These are phyloP conservation scores for Solanum stenotomum DNA, from an alignment of 257 asterid genomes.

Conservation along the genomic window DNA sequence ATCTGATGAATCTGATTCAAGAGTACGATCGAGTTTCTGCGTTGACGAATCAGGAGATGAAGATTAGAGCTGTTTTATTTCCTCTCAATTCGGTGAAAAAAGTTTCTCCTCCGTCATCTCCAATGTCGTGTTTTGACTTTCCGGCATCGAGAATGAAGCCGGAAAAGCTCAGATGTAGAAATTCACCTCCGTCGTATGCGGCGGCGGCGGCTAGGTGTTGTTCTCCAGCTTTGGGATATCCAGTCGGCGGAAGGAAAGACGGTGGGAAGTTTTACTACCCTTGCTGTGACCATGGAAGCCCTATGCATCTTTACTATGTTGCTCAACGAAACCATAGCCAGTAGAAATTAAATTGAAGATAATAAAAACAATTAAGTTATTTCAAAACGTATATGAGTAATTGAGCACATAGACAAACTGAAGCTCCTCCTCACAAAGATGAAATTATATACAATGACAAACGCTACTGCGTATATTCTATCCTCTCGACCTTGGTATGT, in stretches of 20 bases:
- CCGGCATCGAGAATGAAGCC: conserved; percentile 13
- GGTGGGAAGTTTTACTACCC: neutral
- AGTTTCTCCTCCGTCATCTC: conserved; percentile 56
- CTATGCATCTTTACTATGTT: conserved; percentile 14
- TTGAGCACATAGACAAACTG: neutral
- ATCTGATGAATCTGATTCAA: conserved; percentile 39
- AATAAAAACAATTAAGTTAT: neutral
- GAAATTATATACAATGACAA: neutral
- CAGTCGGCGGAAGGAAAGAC: neutral
- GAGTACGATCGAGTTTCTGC: conserved; percentile 59
- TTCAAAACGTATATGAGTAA: neutral
- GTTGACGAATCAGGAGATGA: conserved; percentile 22
- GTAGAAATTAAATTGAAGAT: neutral
- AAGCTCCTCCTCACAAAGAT: neutral
- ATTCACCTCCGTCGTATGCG: conserved; percentile 12
- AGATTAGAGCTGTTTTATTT: conserved; percentile 62
- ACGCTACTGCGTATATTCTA: neutral
- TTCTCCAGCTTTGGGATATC: conserved; percentile 11
- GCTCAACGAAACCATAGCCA: conserved; percentile 18
- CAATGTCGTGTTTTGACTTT: conserved; percentile 53
- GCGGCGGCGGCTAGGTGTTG: neutral
- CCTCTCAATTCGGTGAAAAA: conserved; percentile 45
- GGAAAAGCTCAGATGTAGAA: conserved; percentile 5
- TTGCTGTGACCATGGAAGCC: conserved; percentile 19
- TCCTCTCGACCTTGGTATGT: neutral